These are phyloP conservation scores for Panicum hallii DNA, from an alignment of 202 grass and related monocot genomes.

Conservation along the genomic window DNA sequence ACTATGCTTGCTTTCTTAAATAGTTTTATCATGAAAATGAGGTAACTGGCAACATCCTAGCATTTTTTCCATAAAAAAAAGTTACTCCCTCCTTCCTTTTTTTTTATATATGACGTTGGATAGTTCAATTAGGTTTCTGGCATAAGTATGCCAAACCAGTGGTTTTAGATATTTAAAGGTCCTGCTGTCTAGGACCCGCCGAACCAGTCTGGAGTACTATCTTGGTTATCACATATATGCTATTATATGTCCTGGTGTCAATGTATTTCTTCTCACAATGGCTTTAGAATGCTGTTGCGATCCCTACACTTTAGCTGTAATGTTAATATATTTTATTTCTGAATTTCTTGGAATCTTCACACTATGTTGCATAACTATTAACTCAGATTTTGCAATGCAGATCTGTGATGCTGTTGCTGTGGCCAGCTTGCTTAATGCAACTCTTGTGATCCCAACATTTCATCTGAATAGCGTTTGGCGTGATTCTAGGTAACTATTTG, in stretches of 20 bases:
- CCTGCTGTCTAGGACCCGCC: background rate
- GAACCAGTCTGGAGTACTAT: constrained; percentile 10
- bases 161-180: background rate
- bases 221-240: constrained; percentile 19
- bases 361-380: constrained; percentile 33
- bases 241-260: background rate
- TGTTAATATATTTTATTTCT: constrained; percentile 7
- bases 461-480: constrained; percentile 98
- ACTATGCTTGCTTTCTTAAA: background rate
- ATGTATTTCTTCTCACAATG: constrained; percentile 28
- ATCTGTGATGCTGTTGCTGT: constrained; percentile 96
- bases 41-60: background rate
- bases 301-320: constrained; percentile 26
- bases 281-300: constrained; percentile 1
- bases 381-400: constrained; percentile 53
- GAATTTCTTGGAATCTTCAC: constrained; percentile 39
- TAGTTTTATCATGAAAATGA: constrained; percentile 17
- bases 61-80: background rate
- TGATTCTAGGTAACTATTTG: constrained; percentile 73
- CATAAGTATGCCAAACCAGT: background rate
- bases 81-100: background rate
- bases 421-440: constrained; percentile 89
- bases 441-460: constrained; percentile 89
- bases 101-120: background rate
- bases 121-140: background rate